Conservation (phyloP, 1,284 basidiomycete genomes). For the Cutaneotrichosporon dermatis region DNA sequence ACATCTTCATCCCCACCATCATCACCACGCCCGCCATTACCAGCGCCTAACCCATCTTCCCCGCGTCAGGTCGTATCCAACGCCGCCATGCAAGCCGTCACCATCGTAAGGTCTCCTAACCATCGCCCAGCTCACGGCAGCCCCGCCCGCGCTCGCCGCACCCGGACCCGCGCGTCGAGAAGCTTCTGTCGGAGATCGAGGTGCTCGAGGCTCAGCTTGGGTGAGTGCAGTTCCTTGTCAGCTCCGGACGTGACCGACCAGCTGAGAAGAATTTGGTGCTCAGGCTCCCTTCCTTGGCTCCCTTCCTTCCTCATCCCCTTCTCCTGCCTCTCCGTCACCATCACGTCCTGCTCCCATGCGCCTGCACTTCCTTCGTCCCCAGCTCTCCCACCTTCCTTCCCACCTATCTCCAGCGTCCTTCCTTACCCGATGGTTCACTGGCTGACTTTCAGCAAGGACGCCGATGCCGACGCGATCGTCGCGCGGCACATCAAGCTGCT, state of each 20-base stretch:
- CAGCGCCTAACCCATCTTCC: slow-evolving; percentile 7
- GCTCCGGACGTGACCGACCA: no score
- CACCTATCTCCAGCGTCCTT: background rate
- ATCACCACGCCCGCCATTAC: slow-evolving; percentile 4
- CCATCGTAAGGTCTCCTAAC: background rate
- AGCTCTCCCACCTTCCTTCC: background rate
- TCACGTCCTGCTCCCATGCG: no score
- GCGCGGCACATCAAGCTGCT: slow-evolving; percentile 41
- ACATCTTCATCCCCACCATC: background rate
- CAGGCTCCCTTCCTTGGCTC: background rate
- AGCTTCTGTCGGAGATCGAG: slow-evolving; percentile 21
- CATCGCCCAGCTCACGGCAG: background rate
- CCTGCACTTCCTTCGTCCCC: no score
- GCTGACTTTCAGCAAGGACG: slow-evolving; percentile 16
- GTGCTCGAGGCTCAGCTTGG: slow-evolving; percentile 22
- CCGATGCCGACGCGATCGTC: slow-evolving; percentile 35
- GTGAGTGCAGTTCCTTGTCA: slow-evolving; percentile 11
- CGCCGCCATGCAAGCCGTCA: background rate
- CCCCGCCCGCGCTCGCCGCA: slow-evolving; percentile 7
- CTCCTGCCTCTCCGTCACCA: no score
- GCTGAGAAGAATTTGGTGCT: background rate
- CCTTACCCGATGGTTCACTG: background rate
- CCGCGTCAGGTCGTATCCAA: slow-evolving; percentile 35
- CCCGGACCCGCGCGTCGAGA: slow-evolving; percentile 8
- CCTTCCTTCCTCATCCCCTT: no score